phyloP scores from a whole-genome alignment of 352 stramenopile genomes.

The Phytophthora sp. region DNA sequence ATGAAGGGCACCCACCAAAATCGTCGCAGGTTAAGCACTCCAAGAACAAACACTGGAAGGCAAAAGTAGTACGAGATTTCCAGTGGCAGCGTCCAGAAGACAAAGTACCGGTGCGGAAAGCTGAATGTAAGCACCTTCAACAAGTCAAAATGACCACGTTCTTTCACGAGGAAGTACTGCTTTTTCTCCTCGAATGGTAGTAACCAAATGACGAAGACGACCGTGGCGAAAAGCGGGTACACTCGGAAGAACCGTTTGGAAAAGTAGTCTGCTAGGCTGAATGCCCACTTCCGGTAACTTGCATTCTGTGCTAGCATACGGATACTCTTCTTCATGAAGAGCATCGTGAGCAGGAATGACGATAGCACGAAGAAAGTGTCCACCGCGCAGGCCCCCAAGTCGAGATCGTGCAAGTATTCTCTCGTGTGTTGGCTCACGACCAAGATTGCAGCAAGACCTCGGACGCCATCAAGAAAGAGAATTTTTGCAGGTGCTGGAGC shows the following conservation, averaged over 20 bases:
- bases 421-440: slow-evolving; percentile 40
- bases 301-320: slow-evolving; percentile 28
- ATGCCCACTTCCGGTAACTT: slow-evolving; percentile 21
- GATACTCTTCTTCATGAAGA: slow-evolving; percentile 45
- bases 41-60: slow-evolving; percentile 40
- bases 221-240: slow-evolving; percentile 36
- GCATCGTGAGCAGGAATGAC: slow-evolving; percentile 47
- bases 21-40: slow-evolving; percentile 26
- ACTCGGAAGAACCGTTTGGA: slow-evolving; percentile 47
- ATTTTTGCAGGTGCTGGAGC: slow-evolving; percentile 32
- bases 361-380: slow-evolving; percentile 55
- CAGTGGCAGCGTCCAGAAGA: slow-evolving; percentile 65
- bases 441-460: slow-evolving; percentile 51
- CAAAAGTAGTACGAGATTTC: slow-evolving; percentile 62
- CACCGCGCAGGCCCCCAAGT: slow-evolving; percentile 36
- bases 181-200: slow-evolving; percentile 36
- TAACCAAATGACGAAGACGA: slow-evolving; percentile 31
- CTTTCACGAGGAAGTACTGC: slow-evolving; percentile 40
- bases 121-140: slow-evolving; percentile 53
- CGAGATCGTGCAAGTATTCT: slow-evolving; percentile 33
- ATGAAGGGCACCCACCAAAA: slow-evolving; percentile 44
- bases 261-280: slow-evolving; percentile 39
- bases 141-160: slow-evolving; percentile 42
- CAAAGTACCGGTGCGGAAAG: slow-evolving; percentile 37
- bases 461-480: slow-evolving; percentile 49